Percentiles rank a stretch among this genome's conserved stretches.
Conservation (phyloP, 176 grass and related monocot genomes). For the Avena atlantica region DNA sequence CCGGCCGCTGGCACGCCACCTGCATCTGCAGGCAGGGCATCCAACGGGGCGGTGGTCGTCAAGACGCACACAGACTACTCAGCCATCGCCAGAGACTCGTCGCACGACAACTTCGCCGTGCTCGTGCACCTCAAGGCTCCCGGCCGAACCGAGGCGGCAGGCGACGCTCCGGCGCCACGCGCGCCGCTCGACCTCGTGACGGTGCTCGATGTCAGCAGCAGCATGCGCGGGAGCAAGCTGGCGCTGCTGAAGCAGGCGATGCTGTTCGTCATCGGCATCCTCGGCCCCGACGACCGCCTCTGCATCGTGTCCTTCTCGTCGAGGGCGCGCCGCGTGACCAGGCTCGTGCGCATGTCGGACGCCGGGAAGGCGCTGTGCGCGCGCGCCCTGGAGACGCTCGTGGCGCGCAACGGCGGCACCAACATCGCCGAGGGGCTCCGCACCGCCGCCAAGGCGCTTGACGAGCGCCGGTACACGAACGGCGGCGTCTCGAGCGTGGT, state of each 20-base stretch:
- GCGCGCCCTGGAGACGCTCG: conserved; percentile 43
- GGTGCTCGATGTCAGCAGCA: conserved; percentile 55
- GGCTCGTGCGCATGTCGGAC: conserved; percentile 49
- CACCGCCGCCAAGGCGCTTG: conserved; percentile 46
- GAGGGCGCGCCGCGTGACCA: conserved; percentile 36
- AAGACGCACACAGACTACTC: conserved; percentile 49
- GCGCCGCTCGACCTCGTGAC: conserved; percentile 47
- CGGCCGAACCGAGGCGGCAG: neutral
- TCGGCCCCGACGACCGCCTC: conserved; percentile 53
- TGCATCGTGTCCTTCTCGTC: conserved; percentile 50
- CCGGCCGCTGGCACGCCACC: neutral
- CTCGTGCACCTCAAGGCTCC: conserved; percentile 55
- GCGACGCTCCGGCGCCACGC: neutral
- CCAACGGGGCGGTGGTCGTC: conserved; percentile 32
- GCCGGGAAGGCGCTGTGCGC: conserved; percentile 31
- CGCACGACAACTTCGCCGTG: conserved; percentile 43
- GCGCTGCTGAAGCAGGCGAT: conserved; percentile 49
- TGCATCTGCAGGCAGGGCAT: no score
- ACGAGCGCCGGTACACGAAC: conserved; percentile 49
- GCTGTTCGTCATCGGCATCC: conserved; percentile 51
- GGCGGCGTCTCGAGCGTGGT: conserved; percentile 59
- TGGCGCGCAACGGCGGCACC: conserved; percentile 25
- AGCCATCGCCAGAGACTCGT: conserved; percentile 29
- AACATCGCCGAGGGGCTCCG: conserved; percentile 51
- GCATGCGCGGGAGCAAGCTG: conserved; percentile 45